phyloP scores from a whole-genome alignment of 306 rosid species.

The Cucurbita ficifolia region DNA sequence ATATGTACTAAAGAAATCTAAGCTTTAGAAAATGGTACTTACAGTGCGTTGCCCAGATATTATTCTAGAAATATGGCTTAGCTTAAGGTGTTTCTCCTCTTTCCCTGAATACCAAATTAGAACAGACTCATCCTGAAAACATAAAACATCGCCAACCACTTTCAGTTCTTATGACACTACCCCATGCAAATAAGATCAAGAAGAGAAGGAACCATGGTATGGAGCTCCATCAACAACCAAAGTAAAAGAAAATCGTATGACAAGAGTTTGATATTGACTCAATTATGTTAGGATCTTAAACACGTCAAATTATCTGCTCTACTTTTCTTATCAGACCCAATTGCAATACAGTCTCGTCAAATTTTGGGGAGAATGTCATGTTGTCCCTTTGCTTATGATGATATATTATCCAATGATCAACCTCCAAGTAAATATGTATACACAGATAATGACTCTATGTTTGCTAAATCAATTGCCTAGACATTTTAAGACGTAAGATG shows the following conservation, averaged over 20 bases:
- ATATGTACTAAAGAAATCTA: background rate
- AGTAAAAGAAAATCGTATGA: background rate
- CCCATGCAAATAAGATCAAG: background rate
- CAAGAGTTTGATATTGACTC: background rate
- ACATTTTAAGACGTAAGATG: background rate
- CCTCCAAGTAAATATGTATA: background rate
- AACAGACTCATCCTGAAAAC: constrained; percentile 86
- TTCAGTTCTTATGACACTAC: too few species aligned
- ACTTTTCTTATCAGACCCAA: background rate
- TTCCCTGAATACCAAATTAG: constrained; percentile 95
- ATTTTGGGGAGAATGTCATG: background rate
- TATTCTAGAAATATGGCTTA: constrained; percentile 85
- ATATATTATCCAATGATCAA: background rate
- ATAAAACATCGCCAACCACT: background rate
- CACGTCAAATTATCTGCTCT: background rate
- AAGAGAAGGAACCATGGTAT: background rate
- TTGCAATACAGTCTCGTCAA: background rate
- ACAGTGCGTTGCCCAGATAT: constrained; percentile 99
- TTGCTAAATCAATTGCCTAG: background rate
- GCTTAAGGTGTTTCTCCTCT: constrained; percentile 92
- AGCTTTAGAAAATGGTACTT: constrained; percentile 21
- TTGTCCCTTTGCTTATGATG: background rate
- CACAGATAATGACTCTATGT: background rate
- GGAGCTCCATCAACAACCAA: background rate
- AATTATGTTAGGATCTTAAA: background rate